phyloP scores from a whole-genome alignment of 192 early-diverging fungal genomes.

The Backusella macrospora region DNA sequence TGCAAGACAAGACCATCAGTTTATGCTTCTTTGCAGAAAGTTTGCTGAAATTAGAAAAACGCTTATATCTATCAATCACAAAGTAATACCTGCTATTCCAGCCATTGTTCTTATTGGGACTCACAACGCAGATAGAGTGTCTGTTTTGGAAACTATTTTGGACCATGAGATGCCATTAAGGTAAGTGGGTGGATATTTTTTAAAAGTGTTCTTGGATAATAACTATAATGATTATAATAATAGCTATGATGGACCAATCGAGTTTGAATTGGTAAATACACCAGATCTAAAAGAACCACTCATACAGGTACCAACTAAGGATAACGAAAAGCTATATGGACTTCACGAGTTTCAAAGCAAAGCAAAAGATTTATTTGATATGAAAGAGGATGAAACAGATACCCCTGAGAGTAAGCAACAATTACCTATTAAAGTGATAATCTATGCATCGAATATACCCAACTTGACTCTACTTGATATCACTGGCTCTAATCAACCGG shows the following conservation, averaged over 20 bases:
- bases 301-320: conserved; percentile 80
- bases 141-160: conserved; percentile 83
- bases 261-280: conserved; percentile 80
- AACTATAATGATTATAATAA: conserved; percentile 32
- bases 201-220: background rate
- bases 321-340: conserved; percentile 89
- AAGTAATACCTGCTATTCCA: conserved; percentile 80
- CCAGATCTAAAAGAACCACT: conserved; percentile 74
- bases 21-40: conserved; percentile 87
- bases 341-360: conserved; percentile 91
- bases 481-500: conserved; percentile 83
- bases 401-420: conserved; percentile 76
- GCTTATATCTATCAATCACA: conserved; percentile 81
- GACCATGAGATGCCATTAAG: conserved; percentile 83
- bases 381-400: conserved; percentile 93
- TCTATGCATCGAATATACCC: conserved; percentile 81
- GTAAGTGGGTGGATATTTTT: conserved; percentile 33
- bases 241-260: conserved; percentile 83
- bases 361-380: conserved; percentile 64
- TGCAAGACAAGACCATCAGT: conserved; percentile 64
- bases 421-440: conserved; percentile 78
- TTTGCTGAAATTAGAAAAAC: conserved; percentile 93
- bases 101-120: conserved; percentile 86
- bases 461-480: conserved; percentile 82
- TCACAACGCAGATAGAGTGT: conserved; percentile 82